Base-by-base conservation (phyloP, 2,329 filamentous ascomycete species). In the Cladophialophora immunda region DNA sequence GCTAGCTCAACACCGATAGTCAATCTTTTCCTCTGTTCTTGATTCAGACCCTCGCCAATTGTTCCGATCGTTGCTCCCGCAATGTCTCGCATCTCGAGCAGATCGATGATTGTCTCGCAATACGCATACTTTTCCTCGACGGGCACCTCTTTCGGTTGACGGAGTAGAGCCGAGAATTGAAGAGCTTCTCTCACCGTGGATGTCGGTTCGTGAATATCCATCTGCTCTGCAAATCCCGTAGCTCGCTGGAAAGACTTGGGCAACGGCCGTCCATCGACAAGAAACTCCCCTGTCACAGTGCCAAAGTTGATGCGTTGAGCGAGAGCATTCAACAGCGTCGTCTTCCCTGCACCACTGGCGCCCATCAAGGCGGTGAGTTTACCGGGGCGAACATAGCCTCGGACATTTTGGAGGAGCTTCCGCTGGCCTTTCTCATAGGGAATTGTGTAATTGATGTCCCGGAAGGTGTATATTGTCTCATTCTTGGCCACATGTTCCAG, bases 361-460 rank as follows among this genome's bases (percentile, higher is more conserved):
- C 92, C 92, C 90, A 95, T 93, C 1, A 95, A 81, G 2, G 92
- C 91, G 2, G 91, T 94, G 9, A 94, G 83, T 72, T 90, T 87
- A 38, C 92, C 92, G 1, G 92, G 92, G 68, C 90, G 88, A 58
- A 93, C 91, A 72, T 90, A 94, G 1, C 89, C 93, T 70, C 87
- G 83, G 4, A 91, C 85, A 65, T 89, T 82, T 67, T 88, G 82
- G 11, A 91, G 77, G 4, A 90, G 76, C 3, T 79, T 77, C 53
- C 78, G 76, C 70, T 82, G 75, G 15, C 81, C 80, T 45, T 78
- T 76, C 53, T 82, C 79, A 57, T 79, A 81, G 11, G 69, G 80
- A 68, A 85, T 90, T 58, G 75, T 86, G 76, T 97, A 97, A 75
- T 90, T 92, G 67, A 97, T 87, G 70, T 91, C 84, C 76, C 94